These are phyloP conservation scores for Clausena lansium DNA, from an alignment of 345 rosid genomes.

Conservation along the genomic window DNA sequence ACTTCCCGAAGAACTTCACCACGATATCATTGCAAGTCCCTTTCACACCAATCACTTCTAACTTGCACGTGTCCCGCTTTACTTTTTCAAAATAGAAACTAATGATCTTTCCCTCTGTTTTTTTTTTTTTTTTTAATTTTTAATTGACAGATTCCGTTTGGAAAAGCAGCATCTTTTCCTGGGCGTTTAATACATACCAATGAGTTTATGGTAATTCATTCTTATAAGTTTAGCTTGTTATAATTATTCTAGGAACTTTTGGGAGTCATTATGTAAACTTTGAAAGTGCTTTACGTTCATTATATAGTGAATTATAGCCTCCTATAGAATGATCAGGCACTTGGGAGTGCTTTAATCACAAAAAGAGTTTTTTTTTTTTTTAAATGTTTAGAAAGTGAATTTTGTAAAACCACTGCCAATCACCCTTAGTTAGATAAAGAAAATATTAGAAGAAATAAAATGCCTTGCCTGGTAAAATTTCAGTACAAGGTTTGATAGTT, in stretches of 20 bases:
- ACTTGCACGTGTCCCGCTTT: background rate
- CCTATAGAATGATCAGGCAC: background rate
- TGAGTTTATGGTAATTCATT: slow-evolving; percentile 61
- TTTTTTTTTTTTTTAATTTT: background rate
- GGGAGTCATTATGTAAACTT: background rate
- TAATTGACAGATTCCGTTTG: slow-evolving; percentile 65
- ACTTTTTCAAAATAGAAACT: background rate
- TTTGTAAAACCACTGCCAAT: background rate
- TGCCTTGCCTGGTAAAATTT: background rate
- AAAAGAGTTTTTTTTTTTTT: background rate
- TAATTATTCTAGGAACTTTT: background rate
- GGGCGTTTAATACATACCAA: slow-evolving; percentile 86
- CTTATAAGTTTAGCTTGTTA: background rate
- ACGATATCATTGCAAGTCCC: slow-evolving; percentile 63
- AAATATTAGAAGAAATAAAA: background rate
- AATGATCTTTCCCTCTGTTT: background rate
- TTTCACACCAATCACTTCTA: background rate
- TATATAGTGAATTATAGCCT: background rate
- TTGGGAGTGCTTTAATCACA: too few species aligned
- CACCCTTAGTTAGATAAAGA: background rate
- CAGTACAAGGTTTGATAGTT: background rate
- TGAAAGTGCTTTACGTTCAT: background rate
- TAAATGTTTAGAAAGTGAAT: background rate
- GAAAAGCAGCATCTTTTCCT: slow-evolving; percentile 83
- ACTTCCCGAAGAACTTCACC: slow-evolving; percentile 82